Evolutionary conservation across 202 grass and related monocot species (phyloP), one percentile per base, ranked within the genome.

Genomic region (Musa balbisiana): DNA sequence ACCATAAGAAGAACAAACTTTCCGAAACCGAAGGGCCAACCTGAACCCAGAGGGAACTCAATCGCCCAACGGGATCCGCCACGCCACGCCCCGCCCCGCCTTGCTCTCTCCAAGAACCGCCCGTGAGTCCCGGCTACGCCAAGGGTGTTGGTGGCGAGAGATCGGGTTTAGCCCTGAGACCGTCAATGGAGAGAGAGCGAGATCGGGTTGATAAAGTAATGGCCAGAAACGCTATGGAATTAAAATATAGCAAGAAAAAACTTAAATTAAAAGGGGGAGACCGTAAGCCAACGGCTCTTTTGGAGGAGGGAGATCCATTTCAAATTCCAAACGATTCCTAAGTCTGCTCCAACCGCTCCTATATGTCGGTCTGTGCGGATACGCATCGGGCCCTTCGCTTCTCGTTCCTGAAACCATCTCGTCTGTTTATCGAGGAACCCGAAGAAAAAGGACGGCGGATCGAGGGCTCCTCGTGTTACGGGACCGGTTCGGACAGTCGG

Each of bases 311-410:
- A 82, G 70, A 79, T 64, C 64, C 84, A 82, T 86, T 86, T 86
- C 80, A 86, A 86, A 86, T 79, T 82, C 64, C 84, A 80, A 82
- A 86, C 76, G 69, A 76, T 85, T 76, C 59, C 21, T 6, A 33
- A 17, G 0, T 70, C 52, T 21, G 21, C 23, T 22, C 49, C 75
- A n/a, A 17, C 8, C 10, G 8, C 21, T 1, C 74, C 26, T 53
- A 58, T 24, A 50, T 26, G 71, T 8, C 0, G 10, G 26, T 25
- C 12, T 71, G 49, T 79, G 77, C 77, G 66, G 66, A n/a, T n/a
- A 43, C 19, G 8, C 17, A 70, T n/a, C 56, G 16, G 11, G 16
- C 67, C 67, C 43, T 70, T 49, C 67, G 43, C 12, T 70, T 9
- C 9, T 14, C 9, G n/a, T 62, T 9, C 15, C 2, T 62, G 58